Base-by-base conservation (phyloP, 768 basidiomycete species). In the Leccinum variicolor region DNA sequence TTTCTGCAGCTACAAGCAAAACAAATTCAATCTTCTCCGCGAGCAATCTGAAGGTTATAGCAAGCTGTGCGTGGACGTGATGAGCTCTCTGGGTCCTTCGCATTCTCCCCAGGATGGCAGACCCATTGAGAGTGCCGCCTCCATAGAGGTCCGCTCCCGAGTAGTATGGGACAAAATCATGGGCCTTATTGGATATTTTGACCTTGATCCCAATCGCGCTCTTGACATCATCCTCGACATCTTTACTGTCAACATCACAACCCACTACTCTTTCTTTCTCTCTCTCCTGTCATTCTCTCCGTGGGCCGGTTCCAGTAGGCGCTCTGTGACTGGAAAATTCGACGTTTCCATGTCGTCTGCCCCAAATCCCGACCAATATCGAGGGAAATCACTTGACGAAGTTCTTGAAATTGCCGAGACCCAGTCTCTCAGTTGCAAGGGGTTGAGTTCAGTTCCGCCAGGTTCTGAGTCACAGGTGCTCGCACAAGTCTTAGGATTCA, bases 11-110 rank as follows among this genome's bases (percentile, higher is more conserved):
- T 96, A 94, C 77, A 94, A 94, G 73, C 96, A 99, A 73, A 94
- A 94, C 76, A 99, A 98, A 74, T 96, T 95, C 79, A 99, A 98
- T 69, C 83, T 99, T 39, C 83, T 98, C 15, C 89, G 97, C 36
- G 97, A 99, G 75, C 92, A 97, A 66, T 94, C 94, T 1, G 96
- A 98, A 76, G 97, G 97, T 8, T 99, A 94, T 76, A 92, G 92
- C 70, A 94, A 95, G 72, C 84, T 98, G 31, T 84, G 88, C 26
- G 84, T 89, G 10, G 92, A 98, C 66, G 77, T 99, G 39, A 85
- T 86, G 11, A 86, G 86, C 62, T 83, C 81, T 65, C 74, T 94
- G 51, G 92, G 91, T 2, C 85, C 86, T 23, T 75, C 91, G 8
- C 90, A 94, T 72, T 84, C 85, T 4, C 69, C 84, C 26, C 69